Percentiles rank a stretch among this genome's conserved stretches.
Evolutionary conservation across 805 yeast genomes (phyloP).

Genomic region (Schwanniomyces sp.): DNA sequence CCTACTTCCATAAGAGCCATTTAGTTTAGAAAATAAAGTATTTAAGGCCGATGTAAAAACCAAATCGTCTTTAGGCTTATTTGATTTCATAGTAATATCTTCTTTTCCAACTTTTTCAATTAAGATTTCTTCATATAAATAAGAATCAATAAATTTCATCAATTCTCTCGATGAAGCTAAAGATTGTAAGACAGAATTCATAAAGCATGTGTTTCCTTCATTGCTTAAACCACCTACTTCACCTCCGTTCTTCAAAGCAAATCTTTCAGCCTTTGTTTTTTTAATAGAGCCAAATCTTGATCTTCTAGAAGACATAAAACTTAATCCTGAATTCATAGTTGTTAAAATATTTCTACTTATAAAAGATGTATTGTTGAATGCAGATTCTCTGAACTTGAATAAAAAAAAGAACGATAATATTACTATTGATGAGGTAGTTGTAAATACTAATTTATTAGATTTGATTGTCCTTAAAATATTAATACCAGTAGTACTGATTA

Average conservation of each 20-base stretch:
- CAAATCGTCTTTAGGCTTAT: conserved; percentile 23
- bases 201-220: conserved; percentile 93
- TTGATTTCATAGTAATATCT: conserved; percentile 15
- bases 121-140: conserved; percentile 27
- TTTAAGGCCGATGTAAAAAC: conserved; percentile 56
- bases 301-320: conserved; percentile 7
- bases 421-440: conserved; percentile 10
- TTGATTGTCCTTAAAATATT: neutral
- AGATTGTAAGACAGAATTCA: conserved; percentile 87
- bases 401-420: conserved; percentile 5
- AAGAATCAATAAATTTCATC: conserved; percentile 51
- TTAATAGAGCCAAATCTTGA: conserved; percentile 11
- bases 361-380: conserved; percentile 7
- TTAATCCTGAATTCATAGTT: conserved; percentile 14
- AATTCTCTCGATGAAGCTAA: conserved; percentile 72
- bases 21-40: conserved; percentile 53
- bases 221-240: conserved; percentile 82
- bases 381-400: conserved; percentile 1
- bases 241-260: conserved; percentile 63
- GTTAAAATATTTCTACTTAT: conserved; percentile 6
- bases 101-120: conserved; percentile 17
- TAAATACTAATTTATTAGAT: conserved; percentile 4
- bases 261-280: conserved; percentile 25
- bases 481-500: neutral
- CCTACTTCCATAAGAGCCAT: conserved; percentile 51